Conservation (phyloP, 352 stramenopile genomes). For the Globisporangium nagaii region DNA sequence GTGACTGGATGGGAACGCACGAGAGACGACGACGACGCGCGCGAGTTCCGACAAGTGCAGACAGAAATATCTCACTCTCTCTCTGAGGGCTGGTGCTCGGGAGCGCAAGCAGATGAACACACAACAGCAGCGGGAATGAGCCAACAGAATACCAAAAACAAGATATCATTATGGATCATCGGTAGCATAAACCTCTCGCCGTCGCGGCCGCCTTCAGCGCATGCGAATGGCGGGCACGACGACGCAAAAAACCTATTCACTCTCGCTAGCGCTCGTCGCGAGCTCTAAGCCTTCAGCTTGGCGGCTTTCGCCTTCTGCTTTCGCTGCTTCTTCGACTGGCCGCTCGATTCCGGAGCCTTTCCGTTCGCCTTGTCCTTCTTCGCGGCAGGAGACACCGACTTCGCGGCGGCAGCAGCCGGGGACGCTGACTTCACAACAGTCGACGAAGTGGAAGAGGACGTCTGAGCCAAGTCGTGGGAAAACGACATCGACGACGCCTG, state of each 20-base stretch:
- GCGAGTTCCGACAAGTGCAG: not conserved
- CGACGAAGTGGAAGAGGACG: not conserved
- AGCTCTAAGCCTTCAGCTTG: constrained; percentile 3
- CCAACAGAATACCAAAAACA: constrained; percentile 3
- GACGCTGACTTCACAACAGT: not conserved
- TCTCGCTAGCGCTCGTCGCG: not conserved
- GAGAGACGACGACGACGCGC: not conserved
- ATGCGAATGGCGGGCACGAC: not conserved
- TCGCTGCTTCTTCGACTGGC: constrained; percentile 11
- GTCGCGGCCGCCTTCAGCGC: not conserved
- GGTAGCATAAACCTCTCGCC: not conserved
- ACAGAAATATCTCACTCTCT: constrained; percentile 2
- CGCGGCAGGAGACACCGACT: not conserved
- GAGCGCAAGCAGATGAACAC: not conserved
- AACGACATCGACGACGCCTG: not conserved
- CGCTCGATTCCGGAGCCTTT: not conserved
- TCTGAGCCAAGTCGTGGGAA: not conserved
- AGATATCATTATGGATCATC: not conserved
- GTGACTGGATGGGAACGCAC: not conserved
- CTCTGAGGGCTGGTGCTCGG: constrained; percentile 1
- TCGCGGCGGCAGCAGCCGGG: too few relatives aligned
- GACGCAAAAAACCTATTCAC: not conserved
- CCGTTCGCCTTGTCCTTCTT: constrained; percentile 3
- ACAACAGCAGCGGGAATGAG: constrained; percentile 1
- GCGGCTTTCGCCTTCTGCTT: constrained; percentile 11